These are phyloP conservation scores for Pythium sukuiense DNA, from an alignment of 352 stramenopile genomes.

Conservation along the genomic window DNA sequence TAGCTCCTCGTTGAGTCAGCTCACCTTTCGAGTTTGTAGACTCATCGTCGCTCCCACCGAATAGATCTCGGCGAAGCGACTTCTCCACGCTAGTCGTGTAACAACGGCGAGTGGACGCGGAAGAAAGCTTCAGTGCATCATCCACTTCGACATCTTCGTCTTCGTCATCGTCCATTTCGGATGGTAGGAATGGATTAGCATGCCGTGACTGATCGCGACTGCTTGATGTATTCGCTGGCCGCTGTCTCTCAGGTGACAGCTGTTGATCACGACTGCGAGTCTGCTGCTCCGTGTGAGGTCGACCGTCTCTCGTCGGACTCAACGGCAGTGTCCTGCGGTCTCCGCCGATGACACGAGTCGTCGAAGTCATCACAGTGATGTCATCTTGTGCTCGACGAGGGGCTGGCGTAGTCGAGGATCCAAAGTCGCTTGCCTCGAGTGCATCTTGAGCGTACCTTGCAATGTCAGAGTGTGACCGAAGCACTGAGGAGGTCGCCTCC, in stretches of 20 bases:
- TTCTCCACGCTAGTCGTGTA: neutral
- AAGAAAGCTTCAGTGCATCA: neutral
- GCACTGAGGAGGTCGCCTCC: constrained; percentile 27
- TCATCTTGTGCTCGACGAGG: constrained; percentile 17
- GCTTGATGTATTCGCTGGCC: neutral
- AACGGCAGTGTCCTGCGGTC: constrained; percentile 8
- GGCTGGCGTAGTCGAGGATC: neutral
- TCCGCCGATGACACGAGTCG: neutral
- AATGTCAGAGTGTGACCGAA: neutral
- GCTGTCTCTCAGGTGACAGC: neutral
- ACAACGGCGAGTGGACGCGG: neutral
- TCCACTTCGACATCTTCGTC: constrained; percentile 3
- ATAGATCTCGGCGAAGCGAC: constrained; percentile 6
- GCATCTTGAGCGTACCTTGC: neutral
- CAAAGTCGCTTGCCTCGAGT: neutral
- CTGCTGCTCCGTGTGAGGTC: constrained; percentile 23
- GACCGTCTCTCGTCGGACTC: constrained; percentile 10
- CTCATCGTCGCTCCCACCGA: neutral
- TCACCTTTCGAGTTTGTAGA: neutral
- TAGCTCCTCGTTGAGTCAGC: neutral
- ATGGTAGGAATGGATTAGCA: constrained; percentile 16
- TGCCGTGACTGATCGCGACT: neutral
- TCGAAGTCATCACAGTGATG: constrained; percentile 6
- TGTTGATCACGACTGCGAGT: constrained; percentile 1
- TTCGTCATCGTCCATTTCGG: constrained; percentile 9